Evolutionary conservation across 2,329 filamentous ascomycete genomes (phyloP), one percentile per base, ranked within the genome.

Genomic region (Trichoderma asperellum): DNA sequence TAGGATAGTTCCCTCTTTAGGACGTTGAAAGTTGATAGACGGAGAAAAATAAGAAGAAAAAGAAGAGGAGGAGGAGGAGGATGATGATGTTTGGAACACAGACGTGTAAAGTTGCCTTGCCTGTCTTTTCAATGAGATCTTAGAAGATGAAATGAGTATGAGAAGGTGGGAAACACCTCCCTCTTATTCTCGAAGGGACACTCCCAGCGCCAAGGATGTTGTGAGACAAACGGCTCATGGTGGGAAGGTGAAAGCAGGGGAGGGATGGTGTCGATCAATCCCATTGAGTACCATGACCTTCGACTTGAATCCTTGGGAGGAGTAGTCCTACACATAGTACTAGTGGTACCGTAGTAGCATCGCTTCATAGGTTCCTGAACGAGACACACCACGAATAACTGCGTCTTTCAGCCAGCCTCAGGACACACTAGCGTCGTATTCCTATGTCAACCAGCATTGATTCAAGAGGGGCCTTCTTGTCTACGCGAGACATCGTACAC

Each of bases 111-210:
- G 10, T 64, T 55, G 61, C 29, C 32, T 47, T 62, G 40, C 27
- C n/a, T 62, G 8, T 62, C 16, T 35, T 35, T 55, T 53, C 27
- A 18, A 47, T 61, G 12, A 12, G 35, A 61, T 55, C 55, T 11
- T 52, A 29, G 10, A 11, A 12, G 32, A 34, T 21, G 55, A 40
- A 14, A 32, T 35, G 32, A 21, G 40, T 56, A 67, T 29, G 14
- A 29, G 40, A 37, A 59, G 53, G 37, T 49, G 64, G 64, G 64
- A 59, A 56, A 52, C 10, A 18, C n/a, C 10, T 29, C n/a, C 40
- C 49, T 58, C 64, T 67, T 67, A 67, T 67, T 67, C 64, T 59
- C 21, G 21, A 52, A 29, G 49, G 55, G 14, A 43, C 27, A 34
- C 35, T 18, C 12, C n/a, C 56, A 37, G 37, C 16, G 18, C 35